Conservation (phyloP, 2,329 filamentous ascomycete genomes). For the Sphaerostilbella broomeana region DNA sequence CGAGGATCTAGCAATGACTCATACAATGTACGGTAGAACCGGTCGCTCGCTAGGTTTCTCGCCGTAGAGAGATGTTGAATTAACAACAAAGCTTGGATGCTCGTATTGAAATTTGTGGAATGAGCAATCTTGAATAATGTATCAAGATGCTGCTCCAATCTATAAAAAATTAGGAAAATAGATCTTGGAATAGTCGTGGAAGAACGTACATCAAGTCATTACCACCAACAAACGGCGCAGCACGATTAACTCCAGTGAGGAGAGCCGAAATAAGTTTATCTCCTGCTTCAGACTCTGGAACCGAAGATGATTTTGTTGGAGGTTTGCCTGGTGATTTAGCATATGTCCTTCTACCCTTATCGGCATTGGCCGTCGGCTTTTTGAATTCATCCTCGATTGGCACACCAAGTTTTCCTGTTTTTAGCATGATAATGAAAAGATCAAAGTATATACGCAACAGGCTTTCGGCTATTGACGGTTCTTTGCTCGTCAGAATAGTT, state of each 20-base stretch:
- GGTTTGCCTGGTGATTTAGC: slow-evolving; percentile 18
- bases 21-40: slow-evolving; percentile 93
- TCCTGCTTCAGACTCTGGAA: slow-evolving; percentile 58
- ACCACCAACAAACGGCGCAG: slow-evolving; percentile 83
- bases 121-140: slow-evolving; percentile 95
- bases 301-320: slow-evolving; percentile 24
- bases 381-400: slow-evolving; percentile 41
- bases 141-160: slow-evolving; percentile 81
- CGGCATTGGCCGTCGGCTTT: slow-evolving; percentile 21
- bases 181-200: background rate
- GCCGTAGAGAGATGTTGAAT: slow-evolving; percentile 85
- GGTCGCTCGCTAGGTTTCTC: slow-evolving; percentile 75
- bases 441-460: slow-evolving; percentile 89
- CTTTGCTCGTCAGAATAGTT: slow-evolving; percentile 80
- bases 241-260: slow-evolving; percentile 89
- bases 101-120: slow-evolving; percentile 98
- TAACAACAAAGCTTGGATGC: slow-evolving; percentile 87
- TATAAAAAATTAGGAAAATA: slow-evolving; percentile 26
- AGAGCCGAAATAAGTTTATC: slow-evolving; percentile 92
- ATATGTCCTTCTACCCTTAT: no score
- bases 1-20: slow-evolving; percentile 90
- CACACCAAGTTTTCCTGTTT: slow-evolving; percentile 41
- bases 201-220: slow-evolving; percentile 64
- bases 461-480: slow-evolving; percentile 71
- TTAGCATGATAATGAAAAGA: slow-evolving; percentile 76